phyloP scores from a whole-genome alignment of 1,139 yeast species.

The Diutina catenulata region DNA sequence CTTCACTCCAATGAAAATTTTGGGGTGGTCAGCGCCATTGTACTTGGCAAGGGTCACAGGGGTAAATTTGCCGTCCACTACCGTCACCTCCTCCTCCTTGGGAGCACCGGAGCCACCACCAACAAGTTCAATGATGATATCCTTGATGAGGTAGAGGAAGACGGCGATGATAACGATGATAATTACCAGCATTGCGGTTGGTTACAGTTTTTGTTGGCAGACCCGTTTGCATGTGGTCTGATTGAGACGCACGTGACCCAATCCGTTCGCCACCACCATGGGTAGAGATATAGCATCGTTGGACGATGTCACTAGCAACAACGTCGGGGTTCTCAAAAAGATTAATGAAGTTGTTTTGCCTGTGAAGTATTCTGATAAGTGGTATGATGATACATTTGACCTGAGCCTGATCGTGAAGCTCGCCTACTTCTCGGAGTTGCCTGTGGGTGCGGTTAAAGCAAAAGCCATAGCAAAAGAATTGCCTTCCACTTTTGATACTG shows the following conservation, averaged over 20 bases:
- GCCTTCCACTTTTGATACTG: conserved; percentile 15
- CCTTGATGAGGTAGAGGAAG: conserved; percentile 12
- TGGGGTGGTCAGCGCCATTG: conserved; percentile 71
- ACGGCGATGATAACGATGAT: conserved; percentile 13
- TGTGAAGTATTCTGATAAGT: conserved; percentile 28
- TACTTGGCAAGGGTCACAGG: conserved; percentile 61
- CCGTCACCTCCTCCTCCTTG: conserved; percentile 32
- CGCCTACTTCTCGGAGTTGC: conserved; percentile 51
- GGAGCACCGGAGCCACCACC: conserved; percentile 13
- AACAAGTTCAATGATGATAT: conserved; percentile 13
- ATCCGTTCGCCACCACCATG: conserved; percentile 10
- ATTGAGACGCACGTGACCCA: no score
- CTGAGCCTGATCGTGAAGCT: conserved; percentile 23
- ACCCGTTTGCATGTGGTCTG: no score
- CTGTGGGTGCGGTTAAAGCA: conserved; percentile 52
- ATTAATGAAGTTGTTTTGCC: conserved; percentile 36
- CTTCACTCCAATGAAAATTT: conserved; percentile 71
- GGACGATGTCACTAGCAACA: conserved; percentile 45
- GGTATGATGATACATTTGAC: conserved; percentile 31
- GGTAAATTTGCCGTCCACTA: conserved; percentile 70
- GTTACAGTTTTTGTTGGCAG: no score
- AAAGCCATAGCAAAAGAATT: conserved; percentile 13
- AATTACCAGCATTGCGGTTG: conserved; percentile 12
- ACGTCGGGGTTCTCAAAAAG: conserved; percentile 39
- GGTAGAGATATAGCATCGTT: conserved; percentile 32